These are phyloP conservation scores for Mayamaea pseudoterrestris DNA, from an alignment of 108 stramenopile genomes.

Conservation along the genomic window DNA sequence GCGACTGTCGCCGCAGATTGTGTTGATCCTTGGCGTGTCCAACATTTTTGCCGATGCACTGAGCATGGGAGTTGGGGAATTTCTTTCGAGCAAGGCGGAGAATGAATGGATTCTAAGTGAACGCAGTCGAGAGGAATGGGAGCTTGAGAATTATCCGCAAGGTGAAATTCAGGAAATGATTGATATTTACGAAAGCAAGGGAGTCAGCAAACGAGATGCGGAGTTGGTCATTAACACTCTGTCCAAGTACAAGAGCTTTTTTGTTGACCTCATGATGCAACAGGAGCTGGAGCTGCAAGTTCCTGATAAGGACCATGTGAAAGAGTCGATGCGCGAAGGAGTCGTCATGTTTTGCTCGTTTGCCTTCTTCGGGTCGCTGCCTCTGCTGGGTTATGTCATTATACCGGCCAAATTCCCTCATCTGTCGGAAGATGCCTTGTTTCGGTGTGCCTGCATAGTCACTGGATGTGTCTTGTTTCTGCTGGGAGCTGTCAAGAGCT, in stretches of 20 bases:
- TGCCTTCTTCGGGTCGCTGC: conserved; percentile 79
- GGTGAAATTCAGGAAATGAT: conserved; percentile 93
- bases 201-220: conserved; percentile 78
- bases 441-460: conserved; percentile 66
- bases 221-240: conserved; percentile 76
- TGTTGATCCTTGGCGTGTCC: conserved; percentile 92
- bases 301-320: conserved; percentile 79
- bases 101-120: conserved; percentile 92
- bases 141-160: conserved; percentile 89
- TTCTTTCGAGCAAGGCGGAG: conserved; percentile 89
- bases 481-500: conserved; percentile 85
- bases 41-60: conserved; percentile 97
- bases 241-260: conserved; percentile 93
- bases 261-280: conserved; percentile 96
- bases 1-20: conserved; percentile 53
- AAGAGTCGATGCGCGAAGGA: conserved; percentile 79
- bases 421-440: conserved; percentile 36
- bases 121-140: conserved; percentile 86
- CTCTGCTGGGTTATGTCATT: conserved; percentile 79
- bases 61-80: conserved; percentile 97
- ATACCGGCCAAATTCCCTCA: conserved; percentile 56
- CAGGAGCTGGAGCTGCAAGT: conserved; percentile 92
- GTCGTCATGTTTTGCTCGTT: conserved; percentile 88
- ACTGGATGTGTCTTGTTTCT: conserved; percentile 76
- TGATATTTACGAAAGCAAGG: conserved; percentile 67